These are phyloP conservation scores for Yamagishiella unicocca DNA, from an alignment of 139 green algal species.

Conservation along the genomic window DNA sequence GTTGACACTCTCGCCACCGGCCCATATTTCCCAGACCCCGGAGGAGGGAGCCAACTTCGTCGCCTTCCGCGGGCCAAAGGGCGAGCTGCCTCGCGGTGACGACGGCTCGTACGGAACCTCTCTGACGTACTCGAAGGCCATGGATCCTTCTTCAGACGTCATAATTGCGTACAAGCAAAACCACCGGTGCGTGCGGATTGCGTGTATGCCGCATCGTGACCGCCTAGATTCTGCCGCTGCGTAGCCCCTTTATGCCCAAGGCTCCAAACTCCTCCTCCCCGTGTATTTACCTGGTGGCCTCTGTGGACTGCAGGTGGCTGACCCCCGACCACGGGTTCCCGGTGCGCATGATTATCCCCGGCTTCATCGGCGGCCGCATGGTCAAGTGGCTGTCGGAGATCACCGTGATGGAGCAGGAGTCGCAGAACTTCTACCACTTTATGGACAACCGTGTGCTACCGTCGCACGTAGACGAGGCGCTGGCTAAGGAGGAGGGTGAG, in stretches of 20 bases:
- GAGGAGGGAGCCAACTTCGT: conserved; percentile 72
- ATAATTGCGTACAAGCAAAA: conserved; percentile 89
- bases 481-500: conserved; percentile 87
- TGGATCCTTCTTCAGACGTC: conserved; percentile 84
- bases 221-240: too few species aligned
- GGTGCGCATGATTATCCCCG: conserved; percentile 88
- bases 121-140: conserved; percentile 66
- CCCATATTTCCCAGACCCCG: neutral
- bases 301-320: conserved; percentile 62
- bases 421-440: conserved; percentile 97
- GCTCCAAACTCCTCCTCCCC: too few species aligned
- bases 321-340: conserved; percentile 68
- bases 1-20: neutral
- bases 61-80: conserved; percentile 81
- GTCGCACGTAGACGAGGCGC: conserved; percentile 90
- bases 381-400: conserved; percentile 94
- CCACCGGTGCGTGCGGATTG: conserved; percentile 28
- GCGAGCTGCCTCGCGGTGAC: conserved; percentile 87
- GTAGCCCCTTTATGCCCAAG: too few species aligned
- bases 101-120: conserved; percentile 84
- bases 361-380: conserved; percentile 91
- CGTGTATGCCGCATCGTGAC: too few species aligned
- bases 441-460: conserved; percentile 98
- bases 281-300: too few species aligned
- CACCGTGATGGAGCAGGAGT: conserved; percentile 74